phyloP scores from a whole-genome alignment of 257 asterid genomes.

The Solanum dulcamara region DNA sequence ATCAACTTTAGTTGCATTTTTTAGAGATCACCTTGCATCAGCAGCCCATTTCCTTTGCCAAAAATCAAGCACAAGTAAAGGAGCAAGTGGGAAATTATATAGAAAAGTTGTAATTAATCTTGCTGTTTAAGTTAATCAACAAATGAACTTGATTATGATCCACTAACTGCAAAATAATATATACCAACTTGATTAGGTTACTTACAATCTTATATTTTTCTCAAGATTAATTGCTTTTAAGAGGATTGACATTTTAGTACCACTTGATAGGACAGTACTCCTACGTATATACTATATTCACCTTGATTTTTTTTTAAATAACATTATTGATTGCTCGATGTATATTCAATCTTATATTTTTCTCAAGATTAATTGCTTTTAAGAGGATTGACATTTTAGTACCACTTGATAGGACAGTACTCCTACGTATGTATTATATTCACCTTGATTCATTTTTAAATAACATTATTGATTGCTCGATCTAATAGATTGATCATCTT shows the following conservation, averaged over 20 bases:
- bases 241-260: background rate
- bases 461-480: background rate
- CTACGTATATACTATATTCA: background rate
- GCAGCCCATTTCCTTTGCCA: background rate
- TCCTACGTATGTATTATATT: background rate
- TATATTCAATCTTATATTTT: background rate
- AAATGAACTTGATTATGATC: constrained; percentile 6
- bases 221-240: background rate
- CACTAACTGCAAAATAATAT: background rate
- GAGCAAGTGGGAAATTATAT: background rate
- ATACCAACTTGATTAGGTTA: constrained; percentile 2
- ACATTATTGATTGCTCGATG: background rate
- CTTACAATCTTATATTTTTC: background rate
- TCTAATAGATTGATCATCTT: background rate
- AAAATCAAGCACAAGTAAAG: background rate
- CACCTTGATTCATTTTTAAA: background rate
- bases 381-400: background rate
- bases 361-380: constrained; percentile 1
- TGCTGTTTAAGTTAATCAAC: constrained; percentile 16
- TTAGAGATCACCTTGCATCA: background rate
- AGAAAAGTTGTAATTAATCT: background rate
- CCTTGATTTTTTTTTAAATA: background rate
- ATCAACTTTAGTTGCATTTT: background rate
- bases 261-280: background rate
- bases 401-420: background rate